Evolutionary conservation across 768 basidiomycete genomes (phyloP).

Genomic region (Tulasnella sp.): DNA sequence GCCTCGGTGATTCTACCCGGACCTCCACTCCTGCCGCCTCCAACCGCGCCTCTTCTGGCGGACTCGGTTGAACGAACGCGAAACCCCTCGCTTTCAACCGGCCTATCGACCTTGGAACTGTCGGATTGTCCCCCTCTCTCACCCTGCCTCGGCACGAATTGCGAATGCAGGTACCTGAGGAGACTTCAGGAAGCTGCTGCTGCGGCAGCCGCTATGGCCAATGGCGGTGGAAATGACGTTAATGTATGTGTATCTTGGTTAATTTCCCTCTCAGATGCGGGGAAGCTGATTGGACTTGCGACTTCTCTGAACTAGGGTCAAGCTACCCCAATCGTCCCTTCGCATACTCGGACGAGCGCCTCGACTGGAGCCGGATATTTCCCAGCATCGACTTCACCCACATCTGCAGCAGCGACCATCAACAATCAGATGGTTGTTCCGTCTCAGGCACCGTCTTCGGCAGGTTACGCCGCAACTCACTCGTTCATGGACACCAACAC

Average conservation of each 20-base stretch:
- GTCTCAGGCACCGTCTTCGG: constrained; percentile 14
- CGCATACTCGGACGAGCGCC: constrained; percentile 17
- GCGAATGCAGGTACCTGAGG: constrained; percentile 58
- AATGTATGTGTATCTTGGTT: constrained; percentile 4
- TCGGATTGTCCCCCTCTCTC: neutral
- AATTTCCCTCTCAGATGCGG: neutral
- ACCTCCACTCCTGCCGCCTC: neutral
- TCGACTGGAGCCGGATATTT: constrained; percentile 18
- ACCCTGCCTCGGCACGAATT: neutral
- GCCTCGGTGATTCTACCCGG: constrained; percentile 1
- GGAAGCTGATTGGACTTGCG: neutral
- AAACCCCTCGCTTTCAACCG: constrained; percentile 29
- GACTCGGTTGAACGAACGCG: constrained; percentile 23
- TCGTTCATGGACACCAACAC: constrained; percentile 29
- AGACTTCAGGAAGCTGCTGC: constrained; percentile 65
- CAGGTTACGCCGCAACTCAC: constrained; percentile 16
- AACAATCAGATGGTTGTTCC: constrained; percentile 22
- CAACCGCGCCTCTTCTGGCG: neutral
- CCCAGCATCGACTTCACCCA: constrained; percentile 3
- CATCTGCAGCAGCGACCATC: neutral
- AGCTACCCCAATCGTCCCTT: constrained; percentile 1
- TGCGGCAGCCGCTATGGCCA: constrained; percentile 53
- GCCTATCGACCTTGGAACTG: neutral
- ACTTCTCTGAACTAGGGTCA: constrained; percentile 8
- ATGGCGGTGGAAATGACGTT: constrained; percentile 31